Evolutionary conservation across 768 basidiomycete species (phyloP), one percentile per base, ranked within the genome.

Genomic region (Gloeophyllum trabeum): DNA sequence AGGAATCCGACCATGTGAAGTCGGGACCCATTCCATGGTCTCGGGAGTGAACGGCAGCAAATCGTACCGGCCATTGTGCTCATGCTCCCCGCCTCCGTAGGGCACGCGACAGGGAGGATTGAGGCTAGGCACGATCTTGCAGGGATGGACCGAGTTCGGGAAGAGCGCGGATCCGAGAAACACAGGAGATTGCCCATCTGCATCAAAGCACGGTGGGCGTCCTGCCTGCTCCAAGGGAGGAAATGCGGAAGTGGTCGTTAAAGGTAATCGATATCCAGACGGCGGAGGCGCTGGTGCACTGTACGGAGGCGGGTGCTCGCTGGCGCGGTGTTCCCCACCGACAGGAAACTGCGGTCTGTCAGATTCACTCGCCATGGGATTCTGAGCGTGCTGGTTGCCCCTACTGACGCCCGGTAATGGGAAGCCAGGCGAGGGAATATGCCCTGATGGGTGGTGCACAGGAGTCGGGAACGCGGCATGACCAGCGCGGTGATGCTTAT

Each of bases 141-240:
- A 89, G 3, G 87, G 87, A 45, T 90, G 86, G 2, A 88, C 81
- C 0, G 78, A 75, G 46, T 65, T 49, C 6, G 43, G 65, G 54
- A 87, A 65, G 36, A 88, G 61, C 7, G 84, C 87, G 4, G 81
- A 83, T 12, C 85, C 87, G 24, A 91, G 49, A 61, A 69, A 91
- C 45, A 88, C 54, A 4, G 79, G 79, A 2, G 71, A 69, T 20
- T 49, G 45, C 1, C 75, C 73, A 51, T 81, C 75, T 1, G 63
- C 56, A 52, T 90, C 84, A 26, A 58, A 51, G 50, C 70, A 74
- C 1, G 75, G 69, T 0, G 83, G 71, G 1, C 46, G 60, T 16
- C 75, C 76, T 25, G 69, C 57, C 44, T 70, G 60, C 2, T 60
- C 30, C 2, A 47, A 32, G 19, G 54, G 47, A 4, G 80, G 75